phyloP scores from a whole-genome alignment of 2,329 filamentous ascomycete species.

The Aurifilum marmelostoma region DNA sequence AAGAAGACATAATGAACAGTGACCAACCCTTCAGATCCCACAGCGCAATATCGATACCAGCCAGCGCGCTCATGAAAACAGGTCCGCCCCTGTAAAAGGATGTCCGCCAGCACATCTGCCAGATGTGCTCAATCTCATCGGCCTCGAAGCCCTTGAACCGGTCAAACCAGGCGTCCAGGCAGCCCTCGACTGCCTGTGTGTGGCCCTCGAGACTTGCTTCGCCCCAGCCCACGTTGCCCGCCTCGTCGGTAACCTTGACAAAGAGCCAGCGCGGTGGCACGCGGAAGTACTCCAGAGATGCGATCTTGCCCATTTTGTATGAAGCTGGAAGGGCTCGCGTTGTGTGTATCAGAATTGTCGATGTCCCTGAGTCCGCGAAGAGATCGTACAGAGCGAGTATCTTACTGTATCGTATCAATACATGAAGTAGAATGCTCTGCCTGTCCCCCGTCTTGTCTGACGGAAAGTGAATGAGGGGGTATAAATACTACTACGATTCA shows the following conservation, averaged over 20 bases:
- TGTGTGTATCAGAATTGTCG: too few relatives aligned
- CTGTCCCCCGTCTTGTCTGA: background rate
- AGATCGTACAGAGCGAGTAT: too few relatives aligned
- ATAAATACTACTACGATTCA: background rate
- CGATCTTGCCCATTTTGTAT: slow-evolving; percentile 59
- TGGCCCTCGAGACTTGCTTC: slow-evolving; percentile 69
- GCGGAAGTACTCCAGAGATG: slow-evolving; percentile 65
- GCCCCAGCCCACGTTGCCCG: slow-evolving; percentile 63
- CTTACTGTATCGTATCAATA: too few relatives aligned
- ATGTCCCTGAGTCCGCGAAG: too few relatives aligned
- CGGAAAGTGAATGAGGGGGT: background rate
- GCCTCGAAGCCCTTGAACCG: slow-evolving; percentile 63
- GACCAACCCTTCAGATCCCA: slow-evolving; percentile 64
- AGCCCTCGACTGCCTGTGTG: slow-evolving; percentile 66
- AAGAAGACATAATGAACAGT: background rate
- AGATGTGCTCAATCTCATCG: slow-evolving; percentile 71
- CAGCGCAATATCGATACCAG: slow-evolving; percentile 70
- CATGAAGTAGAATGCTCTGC: background rate
- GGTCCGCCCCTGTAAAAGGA: slow-evolving; percentile 72
- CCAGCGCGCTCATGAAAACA: slow-evolving; percentile 70
- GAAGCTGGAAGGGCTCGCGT: too few relatives aligned
- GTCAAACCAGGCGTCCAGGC: slow-evolving; percentile 61
- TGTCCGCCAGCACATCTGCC: slow-evolving; percentile 65
- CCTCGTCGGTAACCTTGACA: slow-evolving; percentile 66
- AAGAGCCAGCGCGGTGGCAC: slow-evolving; percentile 70